Evolutionary conservation across 2,329 filamentous ascomycete species (phyloP), one percentile per base, ranked within the genome.

Genomic region (Colletotrichum echinochloae): DNA sequence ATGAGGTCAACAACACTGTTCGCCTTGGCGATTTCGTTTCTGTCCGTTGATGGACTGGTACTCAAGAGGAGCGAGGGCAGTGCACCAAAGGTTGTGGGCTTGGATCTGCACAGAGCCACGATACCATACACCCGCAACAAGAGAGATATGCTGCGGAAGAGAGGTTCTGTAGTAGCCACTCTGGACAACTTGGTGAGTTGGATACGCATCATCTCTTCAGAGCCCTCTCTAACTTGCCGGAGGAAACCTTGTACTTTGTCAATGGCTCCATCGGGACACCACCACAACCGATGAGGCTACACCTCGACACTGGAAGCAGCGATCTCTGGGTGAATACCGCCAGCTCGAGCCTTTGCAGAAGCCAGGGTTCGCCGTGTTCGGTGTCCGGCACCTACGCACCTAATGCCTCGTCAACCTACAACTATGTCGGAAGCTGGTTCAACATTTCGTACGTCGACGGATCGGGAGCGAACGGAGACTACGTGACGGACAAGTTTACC

Each of bases 391-490:
- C 89, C 1, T 97, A 94, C 79, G 79, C 82, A 52, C 87, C 92
- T 49, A 91, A 92, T 77, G 80, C 84, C 1, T 97, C 94, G 0
- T 94, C 92, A 2, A 93, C 94, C 2, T 95, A 95, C 80, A 76
- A 86, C 41, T 94, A 91, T 77, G 80, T 97, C 65, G 90, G 90
- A 73, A 90, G 88, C 76, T 85, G 90, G 71, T 97, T 98, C 83
- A 95, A 95, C 81, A 97, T 97, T 73, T 90, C 90, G 1, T 97
- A 97, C 74, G 91, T 92, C 49, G 94, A 97, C 80, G 93, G 93
- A 55, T 92, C 92, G 0, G 89, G 90, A 6, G 92, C 94, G 0
- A 79, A 83, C 1, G 94, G 95, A 41, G 92, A 96, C 80, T 97
- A 97, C 78, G 93, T 89, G 2, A 90, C 88, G 5, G 95, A 98